Evolutionary conservation across 345 rosid genomes (phyloP), one percentile per base, ranked within the genome.

Genomic region (Salix udensis): DNA sequence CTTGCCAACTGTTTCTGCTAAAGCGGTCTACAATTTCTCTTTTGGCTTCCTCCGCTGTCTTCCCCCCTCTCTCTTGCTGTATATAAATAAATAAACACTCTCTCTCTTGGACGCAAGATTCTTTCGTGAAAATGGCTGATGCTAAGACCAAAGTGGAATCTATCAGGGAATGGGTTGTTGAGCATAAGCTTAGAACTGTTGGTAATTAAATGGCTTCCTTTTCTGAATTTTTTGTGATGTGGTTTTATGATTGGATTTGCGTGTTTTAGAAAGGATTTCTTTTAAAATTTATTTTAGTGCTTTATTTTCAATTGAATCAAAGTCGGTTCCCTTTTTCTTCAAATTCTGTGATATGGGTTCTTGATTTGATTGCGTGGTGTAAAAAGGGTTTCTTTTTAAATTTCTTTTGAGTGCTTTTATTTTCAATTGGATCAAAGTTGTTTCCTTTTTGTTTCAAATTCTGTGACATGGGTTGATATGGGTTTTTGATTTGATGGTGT

Each of bases 171-270:
- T 96, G 98, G 99, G 76, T 96, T 76, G 82, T 83, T 19, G 92
- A 93, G 4, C 91, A 96, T 89, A 96, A 96, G 89, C 98, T 96
- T 67, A 81, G 97, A 79, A 82, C 97, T 46, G 99, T 96, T 62
- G 99, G 99, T 96, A 88, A 58, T 23, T 8, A 23, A 87, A 46
- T 52, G 23, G 23, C 36, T 23, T 39, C 18, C 28, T 55, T 13
- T 76, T 11, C 36, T 11, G 12, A 52, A 11, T 50, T 18, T 18
- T 65, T 74, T 74, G 19, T 55, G 61, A 37, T 34, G 10, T 16
- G 52, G 26, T 19, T 52, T 65, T 40, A 1, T 42, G 58, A 68
- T 60, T 66, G 52, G 24, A 21, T 21, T 21, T n/a, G 60, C 21
- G 60, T 24, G 1, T 61, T 24, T 14, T 9, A 34, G 28, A n/a